phyloP scores from a whole-genome alignment of 768 basidiomycete genomes.

The Phylloporus sp. region DNA sequence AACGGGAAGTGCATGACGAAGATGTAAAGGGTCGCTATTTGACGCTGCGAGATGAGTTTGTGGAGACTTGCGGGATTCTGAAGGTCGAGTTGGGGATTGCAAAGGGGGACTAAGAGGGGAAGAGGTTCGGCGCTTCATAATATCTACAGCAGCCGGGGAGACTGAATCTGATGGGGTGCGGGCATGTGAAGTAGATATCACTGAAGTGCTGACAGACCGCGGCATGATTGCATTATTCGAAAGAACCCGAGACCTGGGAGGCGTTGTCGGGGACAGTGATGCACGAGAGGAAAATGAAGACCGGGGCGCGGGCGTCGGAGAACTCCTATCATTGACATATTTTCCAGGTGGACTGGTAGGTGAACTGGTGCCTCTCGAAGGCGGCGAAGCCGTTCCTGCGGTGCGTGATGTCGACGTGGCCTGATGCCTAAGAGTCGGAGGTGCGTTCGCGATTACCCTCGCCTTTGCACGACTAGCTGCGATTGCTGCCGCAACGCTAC shows the following conservation, averaged over 20 bases:
- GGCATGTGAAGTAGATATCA: constrained; percentile 32
- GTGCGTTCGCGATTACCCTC: constrained; percentile 75
- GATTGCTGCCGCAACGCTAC: constrained; percentile 79
- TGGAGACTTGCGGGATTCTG: constrained; percentile 37
- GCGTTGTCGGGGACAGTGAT: constrained; percentile 42
- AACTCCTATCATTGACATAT: constrained; percentile 37
- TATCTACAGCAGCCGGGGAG: constrained; percentile 20
- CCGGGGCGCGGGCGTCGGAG: constrained; percentile 36
- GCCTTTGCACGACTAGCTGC: constrained; percentile 89
- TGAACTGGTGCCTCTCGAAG: constrained; percentile 35
- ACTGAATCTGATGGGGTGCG: constrained; percentile 43
- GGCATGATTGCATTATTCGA: constrained; percentile 34
- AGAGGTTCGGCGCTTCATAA: constrained; percentile 41
- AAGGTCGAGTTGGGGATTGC: constrained; percentile 30
- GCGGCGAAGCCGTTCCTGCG: constrained; percentile 39
- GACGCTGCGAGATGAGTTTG: constrained; percentile 37
- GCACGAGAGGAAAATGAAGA: constrained; percentile 46
- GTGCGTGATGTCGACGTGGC: constrained; percentile 68
- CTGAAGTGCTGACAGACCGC: constrained; percentile 41
- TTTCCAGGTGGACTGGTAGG: constrained; percentile 40
- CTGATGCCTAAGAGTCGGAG: constrained; percentile 75
- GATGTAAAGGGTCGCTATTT: constrained; percentile 21
- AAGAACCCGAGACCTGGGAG: constrained; percentile 40
- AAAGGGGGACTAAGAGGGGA: constrained; percentile 39
- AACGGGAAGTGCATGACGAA: constrained; percentile 29